These are phyloP conservation scores for Abelmoschus esculentus DNA, from an alignment of 345 rosid species.

Conservation along the genomic window DNA sequence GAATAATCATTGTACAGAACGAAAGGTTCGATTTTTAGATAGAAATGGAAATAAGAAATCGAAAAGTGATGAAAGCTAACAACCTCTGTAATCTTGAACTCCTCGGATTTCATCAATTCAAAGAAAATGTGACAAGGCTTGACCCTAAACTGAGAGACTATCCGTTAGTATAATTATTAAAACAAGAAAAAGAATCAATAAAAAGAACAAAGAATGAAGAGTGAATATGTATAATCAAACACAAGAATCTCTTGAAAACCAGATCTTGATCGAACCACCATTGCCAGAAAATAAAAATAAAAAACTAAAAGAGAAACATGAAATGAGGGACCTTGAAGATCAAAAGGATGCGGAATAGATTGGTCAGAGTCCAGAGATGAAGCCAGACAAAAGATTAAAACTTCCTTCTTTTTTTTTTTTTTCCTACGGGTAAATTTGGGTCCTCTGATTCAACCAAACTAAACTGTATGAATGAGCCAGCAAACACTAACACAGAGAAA, in stretches of 20 bases:
- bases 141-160: not conserved
- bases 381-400: not conserved
- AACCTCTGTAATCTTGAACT: not conserved
- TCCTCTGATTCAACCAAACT: not conserved
- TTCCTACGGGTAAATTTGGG: not conserved
- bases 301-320: not conserved
- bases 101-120: not conserved
- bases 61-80: not conserved
- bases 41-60: not conserved
- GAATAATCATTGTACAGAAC: not conserved
- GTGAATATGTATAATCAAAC: not conserved
- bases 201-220: not conserved
- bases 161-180: not conserved
- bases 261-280: conserved; percentile 7
- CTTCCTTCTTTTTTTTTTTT: too few relatives aligned
- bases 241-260: not conserved
- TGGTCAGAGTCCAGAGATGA: not conserved
- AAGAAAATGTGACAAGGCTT: not conserved
- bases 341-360: not conserved
- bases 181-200: not conserved
- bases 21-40: conserved; percentile 3
- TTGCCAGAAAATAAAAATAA: not conserved
- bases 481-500: not conserved
- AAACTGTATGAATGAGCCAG: not conserved
- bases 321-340: not conserved